These are phyloP conservation scores for Ogataea polymorpha DNA, from an alignment of 805 yeast genomes.

Conservation along the genomic window DNA sequence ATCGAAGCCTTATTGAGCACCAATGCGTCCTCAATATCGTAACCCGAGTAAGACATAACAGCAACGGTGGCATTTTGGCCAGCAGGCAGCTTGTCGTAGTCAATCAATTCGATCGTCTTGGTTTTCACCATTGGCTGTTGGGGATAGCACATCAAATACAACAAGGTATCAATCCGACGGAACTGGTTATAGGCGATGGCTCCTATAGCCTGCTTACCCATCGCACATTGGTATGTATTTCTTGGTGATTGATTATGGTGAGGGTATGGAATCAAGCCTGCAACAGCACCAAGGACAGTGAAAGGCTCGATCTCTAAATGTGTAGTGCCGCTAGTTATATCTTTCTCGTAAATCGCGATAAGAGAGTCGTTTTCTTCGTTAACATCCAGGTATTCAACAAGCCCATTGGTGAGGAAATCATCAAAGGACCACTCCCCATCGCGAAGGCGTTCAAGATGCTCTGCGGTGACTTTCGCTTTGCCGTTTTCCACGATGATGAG, in stretches of 20 bases:
- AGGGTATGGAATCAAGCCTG: slow-evolving; percentile 88
- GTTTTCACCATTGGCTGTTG: slow-evolving; percentile 99
- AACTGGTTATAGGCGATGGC: slow-evolving; percentile 98
- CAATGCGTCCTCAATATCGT: slow-evolving; percentile 98
- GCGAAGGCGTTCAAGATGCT: slow-evolving; percentile 62
- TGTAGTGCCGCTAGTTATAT: slow-evolving; percentile 57
- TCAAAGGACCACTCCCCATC: slow-evolving; percentile 82
- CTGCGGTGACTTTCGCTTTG: slow-evolving; percentile 62
- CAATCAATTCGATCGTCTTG: slow-evolving; percentile 90
- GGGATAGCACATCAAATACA: slow-evolving; percentile 96
- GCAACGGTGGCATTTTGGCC: slow-evolving; percentile 99
- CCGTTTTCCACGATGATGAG: slow-evolving; percentile 81
- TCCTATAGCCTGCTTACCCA: slow-evolving; percentile 99
- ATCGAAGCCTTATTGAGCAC: slow-evolving; percentile 90
- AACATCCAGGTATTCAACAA: slow-evolving; percentile 94
- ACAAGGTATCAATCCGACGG: slow-evolving; percentile 88
- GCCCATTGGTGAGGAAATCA: slow-evolving; percentile 79
- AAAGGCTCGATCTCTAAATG: slow-evolving; percentile 96
- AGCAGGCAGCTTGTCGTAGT: slow-evolving; percentile 95
- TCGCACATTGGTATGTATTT: slow-evolving; percentile 90
- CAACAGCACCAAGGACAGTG: slow-evolving; percentile 89
- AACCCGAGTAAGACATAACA: slow-evolving; percentile 98
- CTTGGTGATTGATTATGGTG: slow-evolving; percentile 92
- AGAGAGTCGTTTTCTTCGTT: slow-evolving; percentile 95
- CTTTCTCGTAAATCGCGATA: slow-evolving; percentile 83